phyloP scores from a whole-genome alignment of 352 stramenopile species.

The Phytophthora colocasiae region DNA sequence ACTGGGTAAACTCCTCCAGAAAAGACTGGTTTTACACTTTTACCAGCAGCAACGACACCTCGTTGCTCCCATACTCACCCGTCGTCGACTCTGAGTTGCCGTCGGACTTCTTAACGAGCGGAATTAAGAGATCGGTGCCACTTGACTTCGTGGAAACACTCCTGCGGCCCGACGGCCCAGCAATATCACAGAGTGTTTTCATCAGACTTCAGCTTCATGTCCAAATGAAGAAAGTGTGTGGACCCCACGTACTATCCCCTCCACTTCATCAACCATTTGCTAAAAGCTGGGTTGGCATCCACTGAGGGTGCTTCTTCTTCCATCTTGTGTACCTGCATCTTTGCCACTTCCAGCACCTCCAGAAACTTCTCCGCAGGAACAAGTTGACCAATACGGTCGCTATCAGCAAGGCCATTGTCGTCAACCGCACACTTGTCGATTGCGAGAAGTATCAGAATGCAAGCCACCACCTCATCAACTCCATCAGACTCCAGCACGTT shows the following conservation, averaged over 20 bases:
- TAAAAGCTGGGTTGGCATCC: background rate
- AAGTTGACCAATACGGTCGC: background rate
- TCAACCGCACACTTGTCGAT: conserved; percentile 14
- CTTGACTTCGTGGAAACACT: conserved; percentile 18
- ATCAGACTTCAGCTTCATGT: background rate
- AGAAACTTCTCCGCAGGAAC: conserved; percentile 10
- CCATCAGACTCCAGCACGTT: conserved; percentile 5
- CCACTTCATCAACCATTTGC: conserved; percentile 18
- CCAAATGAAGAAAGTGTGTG: conserved; percentile 40
- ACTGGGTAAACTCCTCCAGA: too few species aligned
- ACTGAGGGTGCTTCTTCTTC: background rate
- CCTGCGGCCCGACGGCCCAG: conserved; percentile 28
- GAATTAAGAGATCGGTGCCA: conserved; percentile 16
- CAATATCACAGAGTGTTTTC: conserved; percentile 34
- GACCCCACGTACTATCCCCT: conserved; percentile 32
- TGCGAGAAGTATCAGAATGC: conserved; percentile 14
- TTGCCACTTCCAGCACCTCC: background rate
- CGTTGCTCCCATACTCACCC: background rate
- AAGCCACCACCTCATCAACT: conserved; percentile 7
- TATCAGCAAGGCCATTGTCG: background rate
- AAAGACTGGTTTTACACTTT: conserved; percentile 3
- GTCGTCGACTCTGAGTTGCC: too few species aligned
- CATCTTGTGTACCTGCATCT: background rate
- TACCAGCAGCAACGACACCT: conserved; percentile 16
- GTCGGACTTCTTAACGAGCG: conserved; percentile 8